A percentile compares a stretch with the other conserved stretches of the same genome.
phyloP scores from a whole-genome alignment of 129 eudicot genomes.

The Gnaphalium uliginosum region DNA sequence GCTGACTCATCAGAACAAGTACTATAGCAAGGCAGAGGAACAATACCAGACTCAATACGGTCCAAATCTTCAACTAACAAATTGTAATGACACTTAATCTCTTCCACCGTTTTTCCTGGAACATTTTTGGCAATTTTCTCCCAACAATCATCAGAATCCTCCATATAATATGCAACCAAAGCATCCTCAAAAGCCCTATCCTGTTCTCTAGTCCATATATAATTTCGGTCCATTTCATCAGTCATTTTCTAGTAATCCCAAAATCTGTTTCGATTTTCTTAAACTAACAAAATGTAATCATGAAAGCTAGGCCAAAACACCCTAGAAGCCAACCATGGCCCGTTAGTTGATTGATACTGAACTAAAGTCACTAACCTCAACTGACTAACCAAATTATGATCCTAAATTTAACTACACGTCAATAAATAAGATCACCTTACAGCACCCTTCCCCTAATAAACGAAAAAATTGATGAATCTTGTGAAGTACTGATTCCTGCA shows the following conservation, averaged over 20 bases:
- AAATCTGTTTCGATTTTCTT: neutral
- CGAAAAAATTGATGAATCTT: conserved; percentile 24
- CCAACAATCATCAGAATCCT: conserved; percentile 66
- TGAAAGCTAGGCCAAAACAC: neutral
- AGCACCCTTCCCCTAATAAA: too few species aligned
- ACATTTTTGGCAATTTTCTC: conserved; percentile 66
- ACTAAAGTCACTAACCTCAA: neutral
- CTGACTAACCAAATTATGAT: too few species aligned
- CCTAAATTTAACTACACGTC: neutral
- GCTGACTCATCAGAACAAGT: conserved; percentile 42
- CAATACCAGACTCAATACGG: conserved; percentile 75
- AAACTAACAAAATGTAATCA: neutral
- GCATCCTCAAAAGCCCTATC: conserved; percentile 88
- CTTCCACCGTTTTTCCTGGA: conserved; percentile 69
- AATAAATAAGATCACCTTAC: conserved; percentile 23
- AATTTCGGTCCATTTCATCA: conserved; percentile 41
- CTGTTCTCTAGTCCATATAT: conserved; percentile 75
- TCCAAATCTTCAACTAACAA: conserved; percentile 67
- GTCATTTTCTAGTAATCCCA: conserved; percentile 34
- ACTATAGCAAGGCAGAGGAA: conserved; percentile 68
- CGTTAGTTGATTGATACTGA: neutral
- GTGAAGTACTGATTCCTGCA: conserved; percentile 25
- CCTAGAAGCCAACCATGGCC: conserved; percentile 12
- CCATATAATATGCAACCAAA: conserved; percentile 49
- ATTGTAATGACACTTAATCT: conserved; percentile 73